These are phyloP conservation scores for Colletotrichum camelliae DNA, from an alignment of 2,329 filamentous ascomycete species.

Conservation along the genomic window DNA sequence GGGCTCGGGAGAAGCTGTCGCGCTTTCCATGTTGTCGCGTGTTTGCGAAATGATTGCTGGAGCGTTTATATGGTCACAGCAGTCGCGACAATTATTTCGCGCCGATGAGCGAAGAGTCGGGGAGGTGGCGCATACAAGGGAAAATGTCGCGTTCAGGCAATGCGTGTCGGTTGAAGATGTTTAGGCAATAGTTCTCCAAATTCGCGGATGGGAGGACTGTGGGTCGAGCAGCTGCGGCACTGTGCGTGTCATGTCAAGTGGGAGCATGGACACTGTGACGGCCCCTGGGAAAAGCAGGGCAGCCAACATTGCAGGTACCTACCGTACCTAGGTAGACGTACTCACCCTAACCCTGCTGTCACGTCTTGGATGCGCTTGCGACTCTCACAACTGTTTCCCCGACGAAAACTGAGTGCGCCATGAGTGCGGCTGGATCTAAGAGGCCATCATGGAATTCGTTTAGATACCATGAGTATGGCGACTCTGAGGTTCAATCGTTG, in stretches of 20 bases:
- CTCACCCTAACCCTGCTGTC: not conserved
- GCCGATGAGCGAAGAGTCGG: conserved; percentile 16
- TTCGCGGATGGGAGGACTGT: conserved; percentile 11
- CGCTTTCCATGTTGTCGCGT: conserved; percentile 52
- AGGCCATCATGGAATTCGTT: not conserved
- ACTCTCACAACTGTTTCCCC: not conserved
- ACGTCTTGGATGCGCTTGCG: not conserved
- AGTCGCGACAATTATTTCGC: conserved; percentile 15
- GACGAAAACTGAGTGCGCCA: not conserved
- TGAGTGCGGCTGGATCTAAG: not conserved
- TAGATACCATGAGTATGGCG: not conserved
- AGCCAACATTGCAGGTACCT: not conserved
- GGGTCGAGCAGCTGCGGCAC: not conserved
- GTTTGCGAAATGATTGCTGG: not conserved
- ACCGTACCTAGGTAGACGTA: not conserved
- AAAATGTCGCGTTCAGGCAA: conserved; percentile 13
- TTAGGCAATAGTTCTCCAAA: conserved; percentile 11
- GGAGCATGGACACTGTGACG: not conserved
- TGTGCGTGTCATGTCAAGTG: not conserved
- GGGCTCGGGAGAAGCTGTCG: conserved; percentile 57
- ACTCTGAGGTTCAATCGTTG: not conserved
- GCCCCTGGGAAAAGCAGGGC: not conserved
- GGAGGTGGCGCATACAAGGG: conserved; percentile 12
- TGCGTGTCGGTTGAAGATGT: conserved; percentile 11
- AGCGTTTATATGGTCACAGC: not conserved